These are phyloP conservation scores for Macrophomina pseudophaseolina DNA, from an alignment of 2,329 filamentous ascomycete species.

Conservation along the genomic window DNA sequence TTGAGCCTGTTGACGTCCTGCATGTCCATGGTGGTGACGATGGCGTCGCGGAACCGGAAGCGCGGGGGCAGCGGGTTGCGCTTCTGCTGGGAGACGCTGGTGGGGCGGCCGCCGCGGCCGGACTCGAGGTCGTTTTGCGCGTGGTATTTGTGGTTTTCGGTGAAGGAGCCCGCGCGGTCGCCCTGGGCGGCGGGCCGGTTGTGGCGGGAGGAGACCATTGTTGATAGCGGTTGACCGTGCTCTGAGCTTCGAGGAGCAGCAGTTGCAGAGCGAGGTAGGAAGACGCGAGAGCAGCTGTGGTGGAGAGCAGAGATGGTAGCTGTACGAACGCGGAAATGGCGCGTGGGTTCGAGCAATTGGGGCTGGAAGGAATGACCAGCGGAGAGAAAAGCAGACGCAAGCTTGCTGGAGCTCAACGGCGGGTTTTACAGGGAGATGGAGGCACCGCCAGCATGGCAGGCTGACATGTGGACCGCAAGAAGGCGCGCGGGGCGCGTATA, in stretches of 20 bases:
- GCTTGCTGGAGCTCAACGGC: too few species aligned
- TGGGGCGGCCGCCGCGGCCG: background rate
- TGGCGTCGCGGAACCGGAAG: conserved; percentile 55
- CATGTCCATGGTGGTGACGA: conserved; percentile 53
- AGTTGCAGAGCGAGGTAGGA: background rate
- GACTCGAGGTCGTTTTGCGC: conserved; percentile 13
- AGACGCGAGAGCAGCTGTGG: background rate
- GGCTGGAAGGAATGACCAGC: too few species aligned
- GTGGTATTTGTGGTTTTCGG: background rate
- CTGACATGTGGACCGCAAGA: background rate
- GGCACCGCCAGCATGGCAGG: background rate
- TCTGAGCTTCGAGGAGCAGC: too few species aligned
- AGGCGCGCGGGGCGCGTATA: background rate
- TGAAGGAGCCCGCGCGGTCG: background rate
- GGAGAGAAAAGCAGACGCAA: too few species aligned
- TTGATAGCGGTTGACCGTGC: background rate
- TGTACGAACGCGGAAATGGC: background rate
- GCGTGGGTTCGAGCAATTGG: background rate
- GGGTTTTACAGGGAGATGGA: background rate
- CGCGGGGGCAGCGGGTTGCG: conserved; percentile 4
- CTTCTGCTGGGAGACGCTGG: background rate
- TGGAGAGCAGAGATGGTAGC: background rate
- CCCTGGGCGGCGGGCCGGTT: background rate
- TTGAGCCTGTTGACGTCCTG: conserved; percentile 55
- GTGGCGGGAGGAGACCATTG: conserved; percentile 19